phyloP scores from a whole-genome alignment of 2,329 filamentous ascomycete genomes.

The Exophiala oligosperma region DNA sequence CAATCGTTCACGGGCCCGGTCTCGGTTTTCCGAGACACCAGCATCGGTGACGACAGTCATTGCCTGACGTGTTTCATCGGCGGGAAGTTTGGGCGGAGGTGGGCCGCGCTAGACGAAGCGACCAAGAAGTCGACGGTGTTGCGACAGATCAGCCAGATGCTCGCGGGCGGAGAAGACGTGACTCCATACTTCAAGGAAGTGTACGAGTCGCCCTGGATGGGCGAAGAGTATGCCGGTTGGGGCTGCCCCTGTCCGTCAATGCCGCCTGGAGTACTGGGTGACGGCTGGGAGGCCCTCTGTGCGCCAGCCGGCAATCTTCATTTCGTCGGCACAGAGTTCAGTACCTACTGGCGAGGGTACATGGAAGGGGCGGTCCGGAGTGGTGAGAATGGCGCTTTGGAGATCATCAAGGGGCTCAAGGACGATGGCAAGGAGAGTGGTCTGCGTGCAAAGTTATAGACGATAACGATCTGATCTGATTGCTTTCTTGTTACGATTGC shows the following conservation, averaged over 20 bases:
- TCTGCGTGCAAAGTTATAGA: background rate
- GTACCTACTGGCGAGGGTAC: conserved; percentile 56
- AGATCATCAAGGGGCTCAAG: conserved; percentile 42
- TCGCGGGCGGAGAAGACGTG: conserved; percentile 24
- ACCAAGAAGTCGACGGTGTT: conserved; percentile 31
- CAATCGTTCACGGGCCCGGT: conserved; percentile 41
- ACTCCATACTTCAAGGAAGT: conserved; percentile 23
- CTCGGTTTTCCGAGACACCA: conserved; percentile 42
- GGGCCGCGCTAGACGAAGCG: conserved; percentile 32
- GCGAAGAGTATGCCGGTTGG: conserved; percentile 39
- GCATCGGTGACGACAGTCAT: conserved; percentile 32
- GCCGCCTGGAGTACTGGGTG: conserved; percentile 41
- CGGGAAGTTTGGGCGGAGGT: conserved; percentile 37
- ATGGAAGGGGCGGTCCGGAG: conserved; percentile 59
- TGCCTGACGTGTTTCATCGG: conserved; percentile 44
- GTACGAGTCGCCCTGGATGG: conserved; percentile 38
- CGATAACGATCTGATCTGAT: no score
- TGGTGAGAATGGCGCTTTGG: conserved; percentile 48
- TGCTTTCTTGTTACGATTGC: no score
- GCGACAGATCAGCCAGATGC: conserved; percentile 35
- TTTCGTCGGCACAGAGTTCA: conserved; percentile 58
- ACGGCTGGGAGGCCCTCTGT: conserved; percentile 37
- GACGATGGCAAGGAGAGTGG: background rate
- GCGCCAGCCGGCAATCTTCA: conserved; percentile 45
- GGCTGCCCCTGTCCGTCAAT: conserved; percentile 44